phyloP scores from a whole-genome alignment of 1,284 basidiomycete species.

The Xerocomus nothofagi region DNA sequence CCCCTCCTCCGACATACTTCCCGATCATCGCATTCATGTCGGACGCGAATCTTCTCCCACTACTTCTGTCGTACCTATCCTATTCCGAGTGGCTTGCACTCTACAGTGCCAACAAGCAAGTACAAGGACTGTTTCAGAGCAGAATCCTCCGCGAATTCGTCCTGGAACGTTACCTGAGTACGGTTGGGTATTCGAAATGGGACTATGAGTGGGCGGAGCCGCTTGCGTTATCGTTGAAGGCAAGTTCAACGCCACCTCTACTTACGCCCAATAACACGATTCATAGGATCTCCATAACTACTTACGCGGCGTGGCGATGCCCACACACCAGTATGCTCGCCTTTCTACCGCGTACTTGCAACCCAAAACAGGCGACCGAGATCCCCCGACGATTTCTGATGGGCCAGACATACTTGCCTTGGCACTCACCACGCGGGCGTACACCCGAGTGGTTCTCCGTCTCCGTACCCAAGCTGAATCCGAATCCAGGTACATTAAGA shows the following conservation, averaged over 20 bases:
- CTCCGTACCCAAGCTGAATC: slow-evolving; percentile 72
- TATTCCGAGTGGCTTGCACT: slow-evolving; percentile 70
- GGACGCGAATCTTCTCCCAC: slow-evolving; percentile 47
- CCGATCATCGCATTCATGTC: slow-evolving; percentile 54
- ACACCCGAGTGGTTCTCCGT: slow-evolving; percentile 71
- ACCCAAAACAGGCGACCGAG: slow-evolving; percentile 38
- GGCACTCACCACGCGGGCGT: slow-evolving; percentile 62
- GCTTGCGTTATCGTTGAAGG: slow-evolving; percentile 58
- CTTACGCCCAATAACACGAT: slow-evolving; percentile 5
- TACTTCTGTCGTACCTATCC: slow-evolving; percentile 55
- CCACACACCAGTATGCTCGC: slow-evolving; percentile 66
- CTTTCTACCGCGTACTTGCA: slow-evolving; percentile 57
- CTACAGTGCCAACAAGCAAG: slow-evolving; percentile 52
- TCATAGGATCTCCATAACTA: slow-evolving; percentile 71
- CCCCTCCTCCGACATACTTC: slow-evolving; percentile 44
- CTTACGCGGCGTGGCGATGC: slow-evolving; percentile 73
- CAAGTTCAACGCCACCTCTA: slow-evolving; percentile 29
- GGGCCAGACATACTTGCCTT: slow-evolving; percentile 46
- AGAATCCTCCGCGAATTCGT: slow-evolving; percentile 59
- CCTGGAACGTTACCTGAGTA: slow-evolving; percentile 63
- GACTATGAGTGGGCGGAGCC: slow-evolving; percentile 56
- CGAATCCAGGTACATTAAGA: slow-evolving; percentile 35
- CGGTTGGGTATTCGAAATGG: slow-evolving; percentile 73
- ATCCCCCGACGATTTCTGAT: slow-evolving; percentile 19
- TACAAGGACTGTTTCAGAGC: slow-evolving; percentile 50